phyloP scores from a whole-genome alignment of 2,329 filamentous ascomycete genomes.

The Nannizziopsis barbatae region DNA sequence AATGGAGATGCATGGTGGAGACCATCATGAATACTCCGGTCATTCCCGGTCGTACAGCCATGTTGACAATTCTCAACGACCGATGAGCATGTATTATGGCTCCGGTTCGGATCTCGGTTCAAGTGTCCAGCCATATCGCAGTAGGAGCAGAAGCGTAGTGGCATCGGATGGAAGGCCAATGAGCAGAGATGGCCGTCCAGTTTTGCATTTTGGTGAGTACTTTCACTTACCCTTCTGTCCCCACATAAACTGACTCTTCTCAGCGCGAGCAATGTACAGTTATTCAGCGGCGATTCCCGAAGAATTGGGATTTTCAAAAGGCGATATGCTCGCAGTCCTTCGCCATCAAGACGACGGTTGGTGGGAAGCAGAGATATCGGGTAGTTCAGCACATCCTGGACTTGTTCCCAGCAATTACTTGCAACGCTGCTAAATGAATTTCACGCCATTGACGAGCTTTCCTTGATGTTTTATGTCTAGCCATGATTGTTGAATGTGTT shows the following conservation, averaged over 20 bases:
- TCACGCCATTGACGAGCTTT: background rate
- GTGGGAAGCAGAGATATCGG: slow-evolving; percentile 94
- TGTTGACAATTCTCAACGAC: slow-evolving; percentile 45
- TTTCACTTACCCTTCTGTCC: background rate
- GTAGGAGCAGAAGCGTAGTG: slow-evolving; percentile 75
- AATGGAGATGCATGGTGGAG: slow-evolving; percentile 46
- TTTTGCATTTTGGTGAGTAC: slow-evolving; percentile 84
- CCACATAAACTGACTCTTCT: background rate
- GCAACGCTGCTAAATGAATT: slow-evolving; percentile 41
- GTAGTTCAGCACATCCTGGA: slow-evolving; percentile 38
- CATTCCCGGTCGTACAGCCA: slow-evolving; percentile 23
- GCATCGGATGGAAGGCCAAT: slow-evolving; percentile 62
- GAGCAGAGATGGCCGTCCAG: slow-evolving; percentile 73
- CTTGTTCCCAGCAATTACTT: slow-evolving; percentile 58
- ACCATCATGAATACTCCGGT: slow-evolving; percentile 25
- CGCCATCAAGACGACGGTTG: slow-evolving; percentile 93
- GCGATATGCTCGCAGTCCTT: slow-evolving; percentile 78
- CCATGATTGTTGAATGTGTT: background rate
- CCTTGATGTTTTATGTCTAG: background rate
- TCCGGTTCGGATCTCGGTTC: slow-evolving; percentile 21
- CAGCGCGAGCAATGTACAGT: slow-evolving; percentile 86
- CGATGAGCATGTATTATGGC: slow-evolving; percentile 43
- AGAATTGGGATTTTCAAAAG: slow-evolving; percentile 84
- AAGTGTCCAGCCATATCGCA: slow-evolving; percentile 42
- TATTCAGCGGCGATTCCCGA: slow-evolving; percentile 93